Evolutionary conservation across 306 rosid species (phyloP).

Genomic region (Trifolium subterraneum): DNA sequence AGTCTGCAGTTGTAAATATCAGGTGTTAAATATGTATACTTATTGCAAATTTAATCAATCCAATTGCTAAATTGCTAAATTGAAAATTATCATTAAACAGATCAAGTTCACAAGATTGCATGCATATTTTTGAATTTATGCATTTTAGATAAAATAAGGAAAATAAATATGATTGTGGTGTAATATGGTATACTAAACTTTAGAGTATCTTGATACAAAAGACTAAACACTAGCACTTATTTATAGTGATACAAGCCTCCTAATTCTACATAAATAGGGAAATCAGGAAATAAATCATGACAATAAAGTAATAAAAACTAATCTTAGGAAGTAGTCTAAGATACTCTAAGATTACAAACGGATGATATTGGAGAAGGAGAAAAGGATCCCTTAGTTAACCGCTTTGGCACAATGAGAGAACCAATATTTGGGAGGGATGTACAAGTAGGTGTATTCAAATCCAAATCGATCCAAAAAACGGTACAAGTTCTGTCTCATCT

Average conservation of each 20-base stretch:
- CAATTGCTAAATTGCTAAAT: conserved; percentile 1
- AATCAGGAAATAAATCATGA: not conserved
- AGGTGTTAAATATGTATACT: conserved; percentile 1
- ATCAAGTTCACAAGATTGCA: not conserved
- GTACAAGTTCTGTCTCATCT: too few relatives aligned
- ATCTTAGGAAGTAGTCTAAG: not conserved
- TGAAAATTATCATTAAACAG: not conserved
- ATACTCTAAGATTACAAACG: not conserved
- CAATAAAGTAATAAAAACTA: not conserved
- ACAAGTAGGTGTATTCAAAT: too few relatives aligned
- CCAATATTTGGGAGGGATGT: too few relatives aligned
- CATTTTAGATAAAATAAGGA: conserved; percentile 2
- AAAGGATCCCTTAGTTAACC: too few relatives aligned
- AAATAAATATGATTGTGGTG: not conserved
- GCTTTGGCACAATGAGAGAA: too few relatives aligned
- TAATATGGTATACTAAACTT: not conserved
- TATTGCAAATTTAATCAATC: conserved; percentile 13
- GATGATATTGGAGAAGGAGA: too few relatives aligned
- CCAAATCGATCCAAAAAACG: too few relatives aligned
- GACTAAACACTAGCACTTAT: not conserved
- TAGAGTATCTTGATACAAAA: not conserved
- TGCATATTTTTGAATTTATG: not conserved
- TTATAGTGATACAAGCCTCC: not conserved
- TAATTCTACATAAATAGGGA: not conserved
- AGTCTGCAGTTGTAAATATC: not conserved